These are phyloP conservation scores for Lycium barbarum DNA, from an alignment of 257 asterid species.

Conservation along the genomic window DNA sequence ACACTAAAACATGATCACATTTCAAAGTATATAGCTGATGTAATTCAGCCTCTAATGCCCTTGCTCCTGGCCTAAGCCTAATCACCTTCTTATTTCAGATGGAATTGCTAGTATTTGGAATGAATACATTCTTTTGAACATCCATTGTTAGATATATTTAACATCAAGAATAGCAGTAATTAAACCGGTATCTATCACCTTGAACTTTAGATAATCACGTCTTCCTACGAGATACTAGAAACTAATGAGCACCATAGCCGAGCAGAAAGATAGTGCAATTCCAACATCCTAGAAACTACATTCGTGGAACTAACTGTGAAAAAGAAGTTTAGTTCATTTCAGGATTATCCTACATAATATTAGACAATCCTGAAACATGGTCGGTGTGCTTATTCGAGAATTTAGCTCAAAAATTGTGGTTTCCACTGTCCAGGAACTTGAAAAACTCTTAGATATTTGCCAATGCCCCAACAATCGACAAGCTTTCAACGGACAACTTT, in stretches of 20 bases:
- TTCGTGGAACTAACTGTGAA: no score
- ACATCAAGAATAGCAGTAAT: background rate
- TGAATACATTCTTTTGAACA: background rate
- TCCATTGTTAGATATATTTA: background rate
- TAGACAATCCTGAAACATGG: background rate
- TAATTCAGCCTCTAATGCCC: background rate
- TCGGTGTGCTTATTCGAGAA: background rate
- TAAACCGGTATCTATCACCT: background rate
- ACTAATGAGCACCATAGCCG: no score
- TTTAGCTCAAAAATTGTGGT: background rate
- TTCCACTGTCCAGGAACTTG: background rate
- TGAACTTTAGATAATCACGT: no score
- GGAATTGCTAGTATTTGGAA: background rate
- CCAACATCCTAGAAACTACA: background rate
- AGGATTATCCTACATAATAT: background rate
- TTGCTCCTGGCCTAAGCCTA: background rate
- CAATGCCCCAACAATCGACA: background rate
- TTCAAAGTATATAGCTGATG: background rate
- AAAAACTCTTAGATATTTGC: background rate
- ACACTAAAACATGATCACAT: background rate
- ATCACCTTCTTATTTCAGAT: background rate
- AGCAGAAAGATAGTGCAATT: background rate
- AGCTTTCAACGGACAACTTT: background rate
- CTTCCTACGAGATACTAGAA: no score
- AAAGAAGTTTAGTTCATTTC: no score